Base-by-base conservation (phyloP, 192 early-diverging fungal species). In the Coemansia sp. region DNA sequence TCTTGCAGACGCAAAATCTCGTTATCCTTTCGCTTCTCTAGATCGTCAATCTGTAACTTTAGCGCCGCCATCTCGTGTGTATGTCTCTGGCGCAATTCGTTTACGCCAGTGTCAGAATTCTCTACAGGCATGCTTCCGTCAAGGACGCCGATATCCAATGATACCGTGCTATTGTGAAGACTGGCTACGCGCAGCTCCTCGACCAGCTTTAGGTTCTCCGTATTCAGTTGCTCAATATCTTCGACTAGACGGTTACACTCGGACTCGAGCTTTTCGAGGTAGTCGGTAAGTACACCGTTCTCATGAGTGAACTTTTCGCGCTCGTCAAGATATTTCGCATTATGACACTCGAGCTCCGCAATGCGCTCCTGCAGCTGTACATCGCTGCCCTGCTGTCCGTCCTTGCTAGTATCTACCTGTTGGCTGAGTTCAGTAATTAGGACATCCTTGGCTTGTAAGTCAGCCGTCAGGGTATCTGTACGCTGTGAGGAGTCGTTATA, bases 201-300 rank as follows among this genome's bases (percentile, higher is more conserved):
- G 21, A 57, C 44, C 40, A 83, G 49, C 60, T 64, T 71, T 23
- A 71, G 66, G 57, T 83, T 83, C 66, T 90, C 88, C 0, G 78
- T 73, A 56, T 84, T 85, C 38, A 92, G 67, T 60, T 82, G 81
- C 62, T 92, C 90, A 44, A 89, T 84, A 61, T 92, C 90, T n/a
- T 89, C 88, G 66, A 88, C 85, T 42, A 90, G 74, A 54, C 88
- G 86, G 37, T 88, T 72, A 66, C 88, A 87, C 68, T 89, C 89
- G 8, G 78, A 85, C 56, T 92, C 90, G 20, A 88, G 79, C 66
- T 86, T 85, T 48, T 85, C 81, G 14, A 83, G 58, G 17, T 79
- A 71, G 37, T 79, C 76, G 21, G 67, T 66, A 12, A 79, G 44
- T 1, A 58, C 18, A 4, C 21, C 44, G 50, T 76, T 62, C 21